Evolutionary conservation across 495 filamentous ascomycete genomes (phyloP).

Genomic region (Aspergillus steynii): DNA sequence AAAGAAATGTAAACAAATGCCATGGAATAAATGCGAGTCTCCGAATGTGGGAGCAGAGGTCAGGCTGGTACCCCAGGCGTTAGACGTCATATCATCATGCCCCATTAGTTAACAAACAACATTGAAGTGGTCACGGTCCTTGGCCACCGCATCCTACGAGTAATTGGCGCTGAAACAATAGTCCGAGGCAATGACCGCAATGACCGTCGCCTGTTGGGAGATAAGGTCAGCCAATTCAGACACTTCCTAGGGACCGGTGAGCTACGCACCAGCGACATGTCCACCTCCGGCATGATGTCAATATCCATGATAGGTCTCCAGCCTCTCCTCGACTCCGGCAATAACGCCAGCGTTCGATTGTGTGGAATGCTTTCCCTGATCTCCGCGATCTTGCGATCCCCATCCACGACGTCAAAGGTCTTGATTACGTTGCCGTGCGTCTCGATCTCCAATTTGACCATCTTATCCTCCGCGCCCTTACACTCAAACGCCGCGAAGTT

Average conservation of each 20-base stretch:
- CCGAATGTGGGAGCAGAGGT: not conserved
- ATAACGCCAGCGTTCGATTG: conserved; percentile 22
- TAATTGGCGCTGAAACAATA: not conserved
- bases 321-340: conserved; percentile 8
- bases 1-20: too few relatives aligned
- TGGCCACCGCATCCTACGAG: not conserved
- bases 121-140: too few relatives aligned
- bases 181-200: conserved; percentile 20
- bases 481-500: conserved; percentile 2
- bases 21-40: not conserved
- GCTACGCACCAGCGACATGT: conserved; percentile 21
- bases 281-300: conserved; percentile 21
- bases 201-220: conserved; percentile 6
- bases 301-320: conserved; percentile 23
- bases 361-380: conserved; percentile 24
- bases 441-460: conserved; percentile 11
- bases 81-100: not conserved
- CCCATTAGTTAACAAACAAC: not conserved
- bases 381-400: conserved; percentile 24
- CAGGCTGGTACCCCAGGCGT: not conserved
- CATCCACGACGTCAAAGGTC: conserved; percentile 25
- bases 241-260: not conserved
- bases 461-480: conserved; percentile 5
- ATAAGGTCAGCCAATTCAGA: not conserved
- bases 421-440: conserved; percentile 18